Evolutionary conservation across 306 rosid species (phyloP), one percentile per base, ranked within the genome.

Genomic region (Canavalia gladiata): DNA sequence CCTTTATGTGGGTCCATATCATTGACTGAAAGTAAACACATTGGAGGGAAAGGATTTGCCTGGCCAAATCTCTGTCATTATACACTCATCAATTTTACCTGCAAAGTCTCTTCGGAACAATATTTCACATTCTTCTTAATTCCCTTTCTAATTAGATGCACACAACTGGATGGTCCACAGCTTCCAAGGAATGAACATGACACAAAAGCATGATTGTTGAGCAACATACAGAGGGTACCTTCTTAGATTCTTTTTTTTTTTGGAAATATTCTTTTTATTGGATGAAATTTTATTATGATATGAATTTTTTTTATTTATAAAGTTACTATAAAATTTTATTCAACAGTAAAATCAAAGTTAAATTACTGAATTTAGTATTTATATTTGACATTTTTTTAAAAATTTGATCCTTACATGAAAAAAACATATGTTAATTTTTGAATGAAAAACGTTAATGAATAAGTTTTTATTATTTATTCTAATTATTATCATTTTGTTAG

Each of bases 61-160:
- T 77, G 80, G 56, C 68, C 57, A 80, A 39, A 81, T 88, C 90
- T 43, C 83, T 80, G 57, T 83, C 87, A 72, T 80, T 29, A 80
- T n/a, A 73, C 58, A 73, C 58, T 82, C 85, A 49, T 88, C 45
- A 76, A 72, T 77, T 52, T 78, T 63, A 52, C 78, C 84, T 59
- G 52, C 29, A 82, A 84, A 87, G 90, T 88, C 86, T 77, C 76
- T 63, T 46, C 12, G 41, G 85, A 79, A 83, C 86, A 90, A 85
- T 87, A 89, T 92, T 89, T 90, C 94, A 83, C 88, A 89, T 92
- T 89, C 94, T 67, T 77, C 87, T 79, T 87, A 85, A 87, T 85
- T 81, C 74, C 66, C 43, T 42, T 84, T 46, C 84, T 85, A 72
- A 73, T 84, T 87, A 85, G 84, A 87, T 47, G 84, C 85, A 81